Conservation (phyloP, 108 stramenopile genomes). For the Stephanodiscus triporus region DNA sequence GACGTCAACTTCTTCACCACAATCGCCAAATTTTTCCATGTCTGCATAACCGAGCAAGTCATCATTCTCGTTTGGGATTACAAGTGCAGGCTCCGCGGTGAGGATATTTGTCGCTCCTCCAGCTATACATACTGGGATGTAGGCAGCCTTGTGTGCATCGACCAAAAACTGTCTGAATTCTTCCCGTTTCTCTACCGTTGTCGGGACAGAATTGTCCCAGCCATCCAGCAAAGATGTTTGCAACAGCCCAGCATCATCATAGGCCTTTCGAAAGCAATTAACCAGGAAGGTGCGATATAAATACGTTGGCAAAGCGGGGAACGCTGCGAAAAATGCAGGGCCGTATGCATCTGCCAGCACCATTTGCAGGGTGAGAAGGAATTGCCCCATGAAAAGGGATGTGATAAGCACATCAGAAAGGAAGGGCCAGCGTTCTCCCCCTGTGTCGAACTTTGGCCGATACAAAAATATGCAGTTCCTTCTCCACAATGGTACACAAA, state of each 20-base stretch:
- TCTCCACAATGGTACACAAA: conserved; percentile 70
- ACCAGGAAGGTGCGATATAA: conserved; percentile 58
- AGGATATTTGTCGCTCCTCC: conserved; percentile 60
- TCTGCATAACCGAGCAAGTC: conserved; percentile 50
- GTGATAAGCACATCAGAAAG: conserved; percentile 75
- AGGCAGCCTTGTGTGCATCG: conserved; percentile 89
- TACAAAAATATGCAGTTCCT: conserved; percentile 82
- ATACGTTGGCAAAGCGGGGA: conserved; percentile 68
- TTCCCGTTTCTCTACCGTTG: conserved; percentile 67
- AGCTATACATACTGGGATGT: conserved; percentile 89
- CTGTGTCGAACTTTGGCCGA: conserved; percentile 80
- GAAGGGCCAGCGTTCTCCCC: conserved; percentile 83
- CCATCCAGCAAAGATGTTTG: conserved; percentile 86
- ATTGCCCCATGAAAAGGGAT: conserved; percentile 68
- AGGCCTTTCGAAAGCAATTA: conserved; percentile 64
- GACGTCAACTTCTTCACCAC: background rate
- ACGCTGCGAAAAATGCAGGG: conserved; percentile 69
- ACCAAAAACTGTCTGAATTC: conserved; percentile 82
- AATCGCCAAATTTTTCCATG: conserved; percentile 7
- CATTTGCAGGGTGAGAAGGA: conserved; percentile 50
- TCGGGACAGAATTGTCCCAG: conserved; percentile 70
- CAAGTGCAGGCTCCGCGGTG: conserved; percentile 83
- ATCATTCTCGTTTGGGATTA: conserved; percentile 61
- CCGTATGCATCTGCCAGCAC: conserved; percentile 36
- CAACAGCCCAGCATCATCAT: conserved; percentile 77